A percentile compares a stretch with the other conserved stretches of the same genome.
Evolutionary conservation across 352 stramenopile species (phyloP).

Genomic region (Phytophthora aleatoria): DNA sequence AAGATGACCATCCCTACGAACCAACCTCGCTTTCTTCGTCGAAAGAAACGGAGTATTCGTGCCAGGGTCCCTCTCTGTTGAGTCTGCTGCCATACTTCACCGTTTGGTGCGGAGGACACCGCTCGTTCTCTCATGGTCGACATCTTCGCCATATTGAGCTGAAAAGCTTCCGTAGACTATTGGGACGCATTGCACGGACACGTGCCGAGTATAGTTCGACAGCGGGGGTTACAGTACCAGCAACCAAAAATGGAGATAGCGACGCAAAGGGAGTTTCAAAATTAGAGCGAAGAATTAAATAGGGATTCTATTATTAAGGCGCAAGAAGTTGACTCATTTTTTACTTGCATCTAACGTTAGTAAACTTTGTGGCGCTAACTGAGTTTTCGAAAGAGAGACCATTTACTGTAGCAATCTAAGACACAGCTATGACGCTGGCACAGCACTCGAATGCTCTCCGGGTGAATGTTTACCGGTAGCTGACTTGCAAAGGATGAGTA

Average conservation of each 20-base stretch:
- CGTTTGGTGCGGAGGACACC: background rate
- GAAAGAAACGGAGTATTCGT: constrained; percentile 22
- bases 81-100: constrained; percentile 2
- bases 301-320: too few species aligned
- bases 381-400: too few species aligned
- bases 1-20: constrained; percentile 35
- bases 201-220: background rate
- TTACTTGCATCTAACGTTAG: too few species aligned
- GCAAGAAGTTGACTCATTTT: too few species aligned
- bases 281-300: background rate
- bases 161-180: background rate
- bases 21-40: constrained; percentile 20
- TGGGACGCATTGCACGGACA: background rate
- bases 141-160: background rate
- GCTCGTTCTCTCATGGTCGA: constrained; percentile 17
- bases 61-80: constrained; percentile 1
- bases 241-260: background rate
- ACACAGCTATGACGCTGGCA: too few species aligned
- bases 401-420: too few species aligned
- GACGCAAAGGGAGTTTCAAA: background rate
- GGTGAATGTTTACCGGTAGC: too few species aligned
- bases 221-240: background rate
- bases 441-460: too few species aligned
- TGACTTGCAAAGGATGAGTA: too few species aligned
- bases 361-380: too few species aligned